Base-by-base conservation (phyloP, 2,329 filamentous ascomycete genomes). In the Penicillium sp. region DNA sequence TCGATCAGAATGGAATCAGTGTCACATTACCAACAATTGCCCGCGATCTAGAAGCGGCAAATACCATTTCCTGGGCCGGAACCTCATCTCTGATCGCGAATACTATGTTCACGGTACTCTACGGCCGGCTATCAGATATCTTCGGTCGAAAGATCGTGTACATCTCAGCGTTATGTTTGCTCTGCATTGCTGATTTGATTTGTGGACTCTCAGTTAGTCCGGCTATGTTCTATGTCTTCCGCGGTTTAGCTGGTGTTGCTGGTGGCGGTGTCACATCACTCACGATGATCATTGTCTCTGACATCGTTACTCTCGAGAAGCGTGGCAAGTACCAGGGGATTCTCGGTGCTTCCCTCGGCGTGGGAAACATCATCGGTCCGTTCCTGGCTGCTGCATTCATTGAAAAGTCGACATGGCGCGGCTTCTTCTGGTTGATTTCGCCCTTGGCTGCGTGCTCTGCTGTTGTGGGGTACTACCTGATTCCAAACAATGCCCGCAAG, bases 61-160 rank as follows among this genome's bases (percentile, higher is more conserved):
- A 72, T 51, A 71, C 70, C 2, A 85, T 85, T 43, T 89, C 89
- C 63, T 89, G 86, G 87, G 81, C 84, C 12, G 86, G 86, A 2
- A 89, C 86, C 4, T 84, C 83, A 15, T 90, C 87, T 58, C 74
- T 90, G 4, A 78, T 90, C 5, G 82, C 85, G 3, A 84, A 81
- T 51, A 86, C 85, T 0, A 79, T 81, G 31, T 87, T 86, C 57
- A 84, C 85, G 57, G 82, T 86, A 53, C 74, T 87, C 0, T 86
- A 86, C 63, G 84, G 84, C 18, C 77, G 83, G 2, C 61, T 85
- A 3, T 85, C 82, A 0, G 83, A 86, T 65, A 80, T 85, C 1
- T 78, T 85, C 46, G 82, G 83, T 18, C 77, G 84, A 16, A 86
- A 86, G 64, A 74, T 77, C 7, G 75, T 86, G 6, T 81, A 82